Percentiles rank a stretch among this genome's conserved stretches.
phyloP scores from a whole-genome alignment of 306 rosid genomes.

The Begonia loranthoides region DNA sequence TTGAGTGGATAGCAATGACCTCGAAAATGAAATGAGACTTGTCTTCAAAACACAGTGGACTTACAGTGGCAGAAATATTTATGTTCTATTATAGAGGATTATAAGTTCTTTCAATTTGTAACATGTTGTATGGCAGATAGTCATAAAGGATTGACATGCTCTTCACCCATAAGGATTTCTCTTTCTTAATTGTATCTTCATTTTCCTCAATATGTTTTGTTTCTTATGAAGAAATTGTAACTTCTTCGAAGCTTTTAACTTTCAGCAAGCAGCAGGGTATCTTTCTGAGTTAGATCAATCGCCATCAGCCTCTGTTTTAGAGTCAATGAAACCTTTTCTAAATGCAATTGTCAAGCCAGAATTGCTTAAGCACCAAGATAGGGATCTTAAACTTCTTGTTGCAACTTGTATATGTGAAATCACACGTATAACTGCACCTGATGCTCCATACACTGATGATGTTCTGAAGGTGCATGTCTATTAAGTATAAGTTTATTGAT shows the following conservation, averaged over 20 bases:
- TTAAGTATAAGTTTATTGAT: slow-evolving; percentile 1
- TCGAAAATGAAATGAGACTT: too few species aligned
- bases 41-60: too few species aligned
- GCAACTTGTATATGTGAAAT: slow-evolving; percentile 94
- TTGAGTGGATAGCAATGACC: too few species aligned
- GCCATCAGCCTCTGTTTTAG: slow-evolving; percentile 55
- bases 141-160: too few species aligned
- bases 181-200: not conserved
- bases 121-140: too few species aligned
- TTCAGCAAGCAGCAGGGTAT: slow-evolving; percentile 82
- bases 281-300: slow-evolving; percentile 93
- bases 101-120: too few species aligned
- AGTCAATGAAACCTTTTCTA: slow-evolving; percentile 78
- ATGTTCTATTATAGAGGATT: too few species aligned
- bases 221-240: not conserved
- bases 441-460: slow-evolving; percentile 86
- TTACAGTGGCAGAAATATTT: too few species aligned
- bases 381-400: slow-evolving; percentile 88
- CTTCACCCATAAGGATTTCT: too few species aligned
- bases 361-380: slow-evolving; percentile 85
- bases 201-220: not conserved
- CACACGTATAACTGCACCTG: slow-evolving; percentile 97
- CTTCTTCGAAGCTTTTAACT: slow-evolving; percentile 12
- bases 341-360: slow-evolving; percentile 74
- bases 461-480: slow-evolving; percentile 59